Evolutionary conservation across 257 asterid species (phyloP), one percentile per base, ranked within the genome.

Genomic region (Solanum okadae): DNA sequence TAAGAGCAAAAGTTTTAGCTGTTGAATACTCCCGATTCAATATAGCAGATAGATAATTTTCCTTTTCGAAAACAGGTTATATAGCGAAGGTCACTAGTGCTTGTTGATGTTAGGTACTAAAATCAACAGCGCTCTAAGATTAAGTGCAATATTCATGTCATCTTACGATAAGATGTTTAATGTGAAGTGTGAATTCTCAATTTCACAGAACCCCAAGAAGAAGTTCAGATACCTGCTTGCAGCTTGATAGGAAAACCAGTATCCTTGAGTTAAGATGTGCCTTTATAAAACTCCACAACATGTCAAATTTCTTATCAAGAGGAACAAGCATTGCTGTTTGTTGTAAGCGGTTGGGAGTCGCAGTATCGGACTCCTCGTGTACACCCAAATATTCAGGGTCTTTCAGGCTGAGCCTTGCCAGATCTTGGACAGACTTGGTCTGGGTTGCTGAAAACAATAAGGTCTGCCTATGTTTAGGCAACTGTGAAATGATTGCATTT

Each of bases 301-400:
- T 93, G 90, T 96, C 99, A 25, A 96, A 89, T 89, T 97, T 97
- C 92, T 95, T 94, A 40, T 96, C 98, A 78, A 97, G 98, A 89
- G 99, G 94, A 88, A 96, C 94, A 65, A 93, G 63, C 92, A 97
- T 91, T 15, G 94, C 98, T 27, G 95, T 95, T 93, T 97, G 99
- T 89, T 92, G 92, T 90, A 97, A 94, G 88, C 91, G 94, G 82
- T 77, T 92, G 27, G 99, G 99, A 83, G 99, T 97, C 23, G 99
- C 99, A 34, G 98, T 94, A 59, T 86, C 82, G 76, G 98, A 93
- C 91, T 97, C 95, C 94, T 95, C 98, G 44, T 96, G 99, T 92
- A 97, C 98, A 52, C 98, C 94, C 81, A 97, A 87, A 91, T 95
- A 97, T 92, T 97, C 99, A 42, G 98, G 98, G 88, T 97, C 99